These are phyloP conservation scores for Telfairia occidentalis DNA, from an alignment of 331 rosid species.

Conservation along the genomic window DNA sequence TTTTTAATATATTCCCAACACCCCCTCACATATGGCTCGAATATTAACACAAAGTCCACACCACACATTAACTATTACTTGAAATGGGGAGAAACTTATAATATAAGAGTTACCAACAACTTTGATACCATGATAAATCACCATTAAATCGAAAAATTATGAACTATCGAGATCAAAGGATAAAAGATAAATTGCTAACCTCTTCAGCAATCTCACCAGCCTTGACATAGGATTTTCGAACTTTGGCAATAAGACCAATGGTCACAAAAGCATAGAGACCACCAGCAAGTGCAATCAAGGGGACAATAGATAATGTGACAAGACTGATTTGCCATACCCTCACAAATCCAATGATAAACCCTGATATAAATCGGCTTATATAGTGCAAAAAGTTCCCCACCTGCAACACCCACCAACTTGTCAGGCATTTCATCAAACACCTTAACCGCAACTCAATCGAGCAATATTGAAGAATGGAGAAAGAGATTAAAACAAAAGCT, in stretches of 20 bases:
- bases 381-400: constrained; percentile 92
- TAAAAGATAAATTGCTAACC: constrained; percentile 30
- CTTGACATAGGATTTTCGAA: constrained; percentile 65
- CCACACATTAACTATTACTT: neutral
- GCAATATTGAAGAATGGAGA: neutral
- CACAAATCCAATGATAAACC: constrained; percentile 67
- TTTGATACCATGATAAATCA: too few relatives aligned
- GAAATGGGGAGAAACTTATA: too few relatives aligned
- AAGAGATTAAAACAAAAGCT: neutral
- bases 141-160: too few relatives aligned
- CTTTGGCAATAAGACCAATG: constrained; percentile 67
- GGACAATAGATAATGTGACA: constrained; percentile 82
- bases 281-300: constrained; percentile 88
- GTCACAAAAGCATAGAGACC: constrained; percentile 79
- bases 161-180: too few relatives aligned
- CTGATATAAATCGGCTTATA: constrained; percentile 70
- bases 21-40: neutral
- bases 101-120: too few relatives aligned
- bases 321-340: constrained; percentile 92
- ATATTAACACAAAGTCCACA: neutral
- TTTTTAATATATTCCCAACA: neutral
- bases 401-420: constrained; percentile 26
- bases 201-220: constrained; percentile 98
- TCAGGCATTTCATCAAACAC: constrained; percentile 7
- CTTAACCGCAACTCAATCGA: neutral